These are phyloP conservation scores for Aspergillus sp. DNA, from an alignment of 2,329 filamentous ascomycete genomes.

Conservation along the genomic window DNA sequence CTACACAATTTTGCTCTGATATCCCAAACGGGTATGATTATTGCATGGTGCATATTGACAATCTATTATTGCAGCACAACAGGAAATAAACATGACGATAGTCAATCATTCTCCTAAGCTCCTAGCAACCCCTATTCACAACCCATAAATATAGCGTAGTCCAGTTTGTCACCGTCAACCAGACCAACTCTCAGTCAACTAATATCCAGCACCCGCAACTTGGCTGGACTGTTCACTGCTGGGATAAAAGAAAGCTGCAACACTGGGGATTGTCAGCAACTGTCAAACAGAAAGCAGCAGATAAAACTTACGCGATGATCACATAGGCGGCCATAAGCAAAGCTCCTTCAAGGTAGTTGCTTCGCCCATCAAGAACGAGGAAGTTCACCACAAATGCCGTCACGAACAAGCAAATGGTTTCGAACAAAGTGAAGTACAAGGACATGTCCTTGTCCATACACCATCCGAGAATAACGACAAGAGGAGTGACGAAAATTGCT, in stretches of 20 bases:
- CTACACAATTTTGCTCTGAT: no score
- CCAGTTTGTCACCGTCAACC: no score
- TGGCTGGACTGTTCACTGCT: slow-evolving; percentile 20
- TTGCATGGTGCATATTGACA: no score
- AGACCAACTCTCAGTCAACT: background rate
- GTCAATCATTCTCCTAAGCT: no score
- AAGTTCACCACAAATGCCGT: slow-evolving; percentile 83
- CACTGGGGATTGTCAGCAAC: slow-evolving; percentile 14
- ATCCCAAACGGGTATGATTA: no score
- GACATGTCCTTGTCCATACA: slow-evolving; percentile 68
- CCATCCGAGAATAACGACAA: slow-evolving; percentile 76
- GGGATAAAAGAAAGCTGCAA: slow-evolving; percentile 43
- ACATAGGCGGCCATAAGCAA: slow-evolving; percentile 72
- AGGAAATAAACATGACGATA: no score
- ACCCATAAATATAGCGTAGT: no score
- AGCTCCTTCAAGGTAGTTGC: slow-evolving; percentile 75
- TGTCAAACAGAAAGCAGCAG: background rate
- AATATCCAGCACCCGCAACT: slow-evolving; percentile 16
- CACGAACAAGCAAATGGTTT: slow-evolving; percentile 71
- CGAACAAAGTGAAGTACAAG: slow-evolving; percentile 58
- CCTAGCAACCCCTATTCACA: no score
- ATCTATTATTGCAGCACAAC: no score
- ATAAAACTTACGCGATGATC: slow-evolving; percentile 60
- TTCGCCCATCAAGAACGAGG: slow-evolving; percentile 75
- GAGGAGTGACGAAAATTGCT: slow-evolving; percentile 70